Conservation (phyloP, 208 protist species). For the Entamoeba nuttalli region DNA sequence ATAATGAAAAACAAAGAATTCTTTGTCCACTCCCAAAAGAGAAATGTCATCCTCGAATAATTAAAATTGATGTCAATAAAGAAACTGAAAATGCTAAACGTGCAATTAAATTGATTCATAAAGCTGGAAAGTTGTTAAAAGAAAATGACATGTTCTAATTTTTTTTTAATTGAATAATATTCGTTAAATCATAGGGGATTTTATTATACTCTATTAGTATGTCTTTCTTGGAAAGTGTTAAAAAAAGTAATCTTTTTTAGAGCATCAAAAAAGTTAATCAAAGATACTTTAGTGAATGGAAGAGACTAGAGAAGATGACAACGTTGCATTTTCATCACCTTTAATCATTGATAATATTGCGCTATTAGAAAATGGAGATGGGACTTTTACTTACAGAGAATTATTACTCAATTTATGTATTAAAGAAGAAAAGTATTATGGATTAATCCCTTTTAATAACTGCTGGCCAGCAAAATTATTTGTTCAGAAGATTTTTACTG, state of each 20-base stretch:
- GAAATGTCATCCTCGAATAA: not conserved
- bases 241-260: too few relatives aligned
- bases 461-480: not conserved
- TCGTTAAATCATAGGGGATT: too few relatives aligned
- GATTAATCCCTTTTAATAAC: not conserved
- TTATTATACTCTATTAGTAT: too few relatives aligned
- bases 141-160: not conserved
- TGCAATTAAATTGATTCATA: not conserved
- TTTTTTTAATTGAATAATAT: not conserved
- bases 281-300: too few relatives aligned
- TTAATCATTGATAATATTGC: not conserved
- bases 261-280: too few relatives aligned
- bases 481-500: not conserved
- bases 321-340: not conserved
- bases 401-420: not conserved
- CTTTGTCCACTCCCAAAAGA: not conserved
- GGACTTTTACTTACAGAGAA: not conserved
- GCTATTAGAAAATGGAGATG: not conserved
- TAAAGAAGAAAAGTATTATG: not conserved
- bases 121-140: not conserved
- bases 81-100: not conserved
- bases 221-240: too few relatives aligned
- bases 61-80: not conserved
- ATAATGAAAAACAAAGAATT: not conserved
- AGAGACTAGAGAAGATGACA: not conserved